Base-by-base conservation (phyloP, 257 asterid species). In the Rubia yunnanensis region DNA sequence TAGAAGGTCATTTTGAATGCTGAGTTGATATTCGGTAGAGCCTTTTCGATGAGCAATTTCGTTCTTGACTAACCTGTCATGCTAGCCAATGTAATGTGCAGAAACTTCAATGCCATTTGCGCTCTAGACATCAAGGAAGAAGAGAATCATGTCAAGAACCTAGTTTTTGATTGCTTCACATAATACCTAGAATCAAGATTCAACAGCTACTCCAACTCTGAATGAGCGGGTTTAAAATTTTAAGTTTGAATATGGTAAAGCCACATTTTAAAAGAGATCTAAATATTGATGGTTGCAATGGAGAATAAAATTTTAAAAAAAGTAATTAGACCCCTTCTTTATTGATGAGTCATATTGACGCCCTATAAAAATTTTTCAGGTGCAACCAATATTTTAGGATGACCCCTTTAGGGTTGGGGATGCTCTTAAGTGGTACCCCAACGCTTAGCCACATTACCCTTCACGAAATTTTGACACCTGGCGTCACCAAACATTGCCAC, bases 321-420 rank as follows among this genome's bases (percentile, higher is more conserved):
- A n/a, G n/a, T n/a, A n/a, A n/a, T n/a, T n/a, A n/a, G n/a, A n/a
- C n/a, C n/a, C n/a, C n/a, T n/a, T n/a, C n/a, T n/a, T n/a, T n/a
- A n/a, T n/a, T n/a, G 70, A 79, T 92, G 98, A 97, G 76, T 69
- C 13, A 82, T 80, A 46, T 39, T 78, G 38, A 83, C 84, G n/a
- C n/a, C n/a, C n/a, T n/a, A n/a, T n/a, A n/a, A n/a, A n/a, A n/a
- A n/a, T n/a, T n/a, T n/a, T n/a, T n/a, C n/a, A n/a, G n/a, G n/a
- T n/a, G n/a, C n/a, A n/a, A n/a, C n/a, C n/a, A n/a, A n/a, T n/a
- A n/a, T n/a, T n/a, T n/a, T n/a, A n/a, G n/a, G n/a, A n/a, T n/a
- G n/a, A n/a, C n/a, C n/a, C n/a, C n/a, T n/a, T n/a, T n/a, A n/a
- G n/a, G n/a, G n/a, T n/a, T n/a, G n/a, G n/a, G n/a, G n/a, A n/a